Conservation (phyloP, 352 stramenopile genomes). For the Pythium aristosporum region DNA sequence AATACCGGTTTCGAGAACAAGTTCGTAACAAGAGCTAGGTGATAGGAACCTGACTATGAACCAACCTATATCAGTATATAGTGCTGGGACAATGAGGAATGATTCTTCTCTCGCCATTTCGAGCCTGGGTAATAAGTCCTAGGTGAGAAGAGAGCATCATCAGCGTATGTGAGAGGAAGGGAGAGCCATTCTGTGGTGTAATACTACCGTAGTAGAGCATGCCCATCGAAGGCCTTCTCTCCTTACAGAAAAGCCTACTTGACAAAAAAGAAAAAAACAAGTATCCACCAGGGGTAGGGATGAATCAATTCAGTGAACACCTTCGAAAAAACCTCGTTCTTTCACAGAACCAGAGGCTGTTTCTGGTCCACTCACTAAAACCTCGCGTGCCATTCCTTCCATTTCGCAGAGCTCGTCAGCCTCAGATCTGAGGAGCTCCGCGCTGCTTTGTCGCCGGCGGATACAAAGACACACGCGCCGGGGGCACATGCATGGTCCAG, state of each 20-base stretch:
- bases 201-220: too few relatives aligned
- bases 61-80: too few relatives aligned
- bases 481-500: background rate
- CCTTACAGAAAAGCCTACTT: background rate
- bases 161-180: too few relatives aligned
- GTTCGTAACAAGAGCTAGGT: too few relatives aligned
- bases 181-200: too few relatives aligned
- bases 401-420: background rate
- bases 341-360: too few relatives aligned
- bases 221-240: too few relatives aligned
- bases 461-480: conserved; percentile 14
- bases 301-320: background rate
- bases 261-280: background rate
- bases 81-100: too few relatives aligned
- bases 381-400: background rate
- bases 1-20: background rate
- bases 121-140: too few relatives aligned
- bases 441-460: conserved; percentile 14
- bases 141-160: too few relatives aligned
- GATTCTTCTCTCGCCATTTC: too few relatives aligned
- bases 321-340: background rate
- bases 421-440: conserved; percentile 2
- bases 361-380: background rate
- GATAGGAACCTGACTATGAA: too few relatives aligned
- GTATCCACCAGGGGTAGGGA: background rate